A percentile compares a stretch with the other conserved stretches of the same genome.
These are phyloP conservation scores for Pestalotiopsis sp. DNA, from an alignment of 2,329 filamentous ascomycete species.

Conservation along the genomic window DNA sequence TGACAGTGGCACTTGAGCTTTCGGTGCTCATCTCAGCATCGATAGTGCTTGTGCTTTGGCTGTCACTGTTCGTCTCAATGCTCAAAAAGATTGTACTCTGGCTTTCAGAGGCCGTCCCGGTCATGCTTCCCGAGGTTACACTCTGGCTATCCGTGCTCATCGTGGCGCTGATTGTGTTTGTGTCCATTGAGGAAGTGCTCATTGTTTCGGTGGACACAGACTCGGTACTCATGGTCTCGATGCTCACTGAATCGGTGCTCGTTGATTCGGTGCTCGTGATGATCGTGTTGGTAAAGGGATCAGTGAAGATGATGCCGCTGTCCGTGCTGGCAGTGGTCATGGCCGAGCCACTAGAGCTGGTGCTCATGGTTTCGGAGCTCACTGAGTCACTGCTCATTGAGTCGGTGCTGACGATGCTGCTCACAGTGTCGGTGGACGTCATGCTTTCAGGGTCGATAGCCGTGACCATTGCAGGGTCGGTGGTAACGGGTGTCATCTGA, in stretches of 20 bases:
- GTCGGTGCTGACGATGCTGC: neutral
- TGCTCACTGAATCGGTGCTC: neutral
- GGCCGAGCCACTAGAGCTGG: neutral
- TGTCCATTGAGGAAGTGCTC: neutral
- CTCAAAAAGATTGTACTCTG: neutral
- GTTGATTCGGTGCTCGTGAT: neutral
- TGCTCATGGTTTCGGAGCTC: neutral
- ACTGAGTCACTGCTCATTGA: neutral
- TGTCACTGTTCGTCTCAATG: neutral
- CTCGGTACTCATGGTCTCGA: neutral
- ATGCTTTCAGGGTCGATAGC: slow-evolving; percentile 11
- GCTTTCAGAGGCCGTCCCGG: neutral
- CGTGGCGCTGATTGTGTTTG: neutral
- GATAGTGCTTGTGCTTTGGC: neutral
- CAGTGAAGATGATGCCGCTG: neutral
- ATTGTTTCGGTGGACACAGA: neutral
- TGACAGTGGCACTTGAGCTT: no score
- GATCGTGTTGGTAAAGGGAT: neutral
- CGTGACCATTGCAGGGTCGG: slow-evolving; percentile 15
- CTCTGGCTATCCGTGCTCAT: neutral
- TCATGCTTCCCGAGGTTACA: neutral
- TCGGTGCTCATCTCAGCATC: no score
- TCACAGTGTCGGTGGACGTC: neutral
- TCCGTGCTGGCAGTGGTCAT: neutral
- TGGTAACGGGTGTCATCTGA: neutral